phyloP scores from a whole-genome alignment of 768 basidiomycete species.

The Rhodosporidiobolus sp. region DNA sequence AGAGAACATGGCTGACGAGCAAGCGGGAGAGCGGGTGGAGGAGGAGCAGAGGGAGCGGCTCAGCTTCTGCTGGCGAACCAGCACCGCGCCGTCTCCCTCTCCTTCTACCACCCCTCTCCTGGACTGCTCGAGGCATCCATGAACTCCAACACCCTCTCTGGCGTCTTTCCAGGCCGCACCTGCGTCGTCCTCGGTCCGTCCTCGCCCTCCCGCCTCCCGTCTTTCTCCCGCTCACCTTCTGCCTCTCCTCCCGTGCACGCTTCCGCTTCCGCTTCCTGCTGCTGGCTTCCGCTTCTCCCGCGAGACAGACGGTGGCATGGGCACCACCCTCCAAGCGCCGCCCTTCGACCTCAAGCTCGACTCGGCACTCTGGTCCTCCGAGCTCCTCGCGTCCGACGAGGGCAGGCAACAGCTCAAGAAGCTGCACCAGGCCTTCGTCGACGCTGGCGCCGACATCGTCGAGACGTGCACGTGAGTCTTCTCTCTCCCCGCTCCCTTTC shows the following conservation, averaged over 20 bases:
- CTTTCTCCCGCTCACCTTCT: too few species aligned
- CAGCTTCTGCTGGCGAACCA: too few species aligned
- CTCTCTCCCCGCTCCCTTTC: background rate
- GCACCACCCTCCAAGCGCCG: slow-evolving; percentile 29
- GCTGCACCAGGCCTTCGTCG: slow-evolving; percentile 46
- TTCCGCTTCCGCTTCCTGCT: slow-evolving; percentile 6
- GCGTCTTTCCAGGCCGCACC: background rate
- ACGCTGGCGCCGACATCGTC: slow-evolving; percentile 48
- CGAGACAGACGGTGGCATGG: slow-evolving; percentile 37
- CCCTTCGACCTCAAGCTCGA: slow-evolving; percentile 28
- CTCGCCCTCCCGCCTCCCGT: background rate
- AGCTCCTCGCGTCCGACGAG: slow-evolving; percentile 39
- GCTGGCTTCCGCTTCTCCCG: background rate
- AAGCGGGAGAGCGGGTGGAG: background rate
- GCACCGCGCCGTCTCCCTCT: too few species aligned
- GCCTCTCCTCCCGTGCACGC: too few species aligned
- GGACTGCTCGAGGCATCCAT: too few species aligned
- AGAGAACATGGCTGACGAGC: slow-evolving; percentile 12
- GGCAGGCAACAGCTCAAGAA: slow-evolving; percentile 42
- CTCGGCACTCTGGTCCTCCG: slow-evolving; percentile 49
- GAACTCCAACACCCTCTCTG: background rate
- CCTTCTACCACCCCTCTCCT: too few species aligned
- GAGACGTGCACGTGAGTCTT: slow-evolving; percentile 48
- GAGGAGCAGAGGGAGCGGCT: background rate
- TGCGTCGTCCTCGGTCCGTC: background rate